Evolutionary conservation across 306 rosid genomes (phyloP), one percentile per base, ranked within the genome.

Genomic region (Argentina anserina): DNA sequence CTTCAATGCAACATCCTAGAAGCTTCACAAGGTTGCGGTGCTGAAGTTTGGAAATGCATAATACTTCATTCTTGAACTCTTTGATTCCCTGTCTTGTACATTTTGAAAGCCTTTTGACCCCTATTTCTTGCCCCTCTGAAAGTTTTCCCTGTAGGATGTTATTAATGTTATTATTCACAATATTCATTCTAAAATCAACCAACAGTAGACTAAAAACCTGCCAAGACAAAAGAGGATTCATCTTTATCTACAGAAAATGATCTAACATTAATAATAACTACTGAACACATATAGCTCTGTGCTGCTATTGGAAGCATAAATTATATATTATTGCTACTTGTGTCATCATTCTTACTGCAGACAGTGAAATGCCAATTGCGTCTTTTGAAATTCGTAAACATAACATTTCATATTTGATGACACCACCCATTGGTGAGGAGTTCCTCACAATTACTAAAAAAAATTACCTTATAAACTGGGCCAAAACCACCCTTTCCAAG

Each of bases 21-120:
- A 86, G 81, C 79, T 72, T 86, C 9, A 86, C 93, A 9, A 89
- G 87, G 78, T 89, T 89, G 9, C 84, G 79, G 28, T 80, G 79
- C 71, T 80, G 83, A 75, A 80, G 83, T 59, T 80, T 75, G 63
- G 74, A 66, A 61, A 80, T 69, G 36, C 73, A 72, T 59, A 69
- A 60, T 29, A 75, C 83, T 69, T 80, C 93, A 70, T 86, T 88
- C 81, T 74, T 82, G 60, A 88, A 86, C 80, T 88, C 90, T 6
- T 84, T 83, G 0, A 56, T 11, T 55, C 93, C 93, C 62, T 86
- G 93, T 42, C 79, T 72, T 13, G 93, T 84, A 71, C 56, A 82
- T 17, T 69, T 37, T 1, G 89, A 84, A 21, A 86, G 90, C 76
- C 86, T 74, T 76, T 88, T 86, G n/a, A 88, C 93, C 12, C 82